phyloP scores from a whole-genome alignment of 2,329 filamentous ascomycete species.

The Xylaria sp. region DNA sequence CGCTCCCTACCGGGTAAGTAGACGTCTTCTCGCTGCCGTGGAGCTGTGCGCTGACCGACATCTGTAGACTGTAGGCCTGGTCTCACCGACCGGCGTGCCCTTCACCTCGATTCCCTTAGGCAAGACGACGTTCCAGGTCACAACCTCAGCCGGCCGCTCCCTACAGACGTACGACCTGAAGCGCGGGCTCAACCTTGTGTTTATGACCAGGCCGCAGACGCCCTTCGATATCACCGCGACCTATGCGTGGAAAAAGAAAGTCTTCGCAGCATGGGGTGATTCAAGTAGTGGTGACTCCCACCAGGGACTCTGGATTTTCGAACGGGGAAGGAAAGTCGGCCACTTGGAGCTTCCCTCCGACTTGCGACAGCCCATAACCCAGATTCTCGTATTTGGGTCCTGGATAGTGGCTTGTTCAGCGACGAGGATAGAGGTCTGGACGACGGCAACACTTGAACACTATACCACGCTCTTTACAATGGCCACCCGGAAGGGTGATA shows the following conservation, averaged over 20 bases:
- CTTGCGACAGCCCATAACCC: slow-evolving; percentile 75
- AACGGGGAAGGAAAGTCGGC: slow-evolving; percentile 85
- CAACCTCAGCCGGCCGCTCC: slow-evolving; percentile 88
- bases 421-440: slow-evolving; percentile 89
- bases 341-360: slow-evolving; percentile 77
- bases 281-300: slow-evolving; percentile 58
- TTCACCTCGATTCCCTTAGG: slow-evolving; percentile 91
- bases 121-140: slow-evolving; percentile 96
- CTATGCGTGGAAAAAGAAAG: slow-evolving; percentile 84
- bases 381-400: slow-evolving; percentile 85
- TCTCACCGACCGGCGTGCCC: slow-evolving; percentile 89
- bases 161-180: slow-evolving; percentile 97
- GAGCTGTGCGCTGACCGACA: slow-evolving; percentile 21
- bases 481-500: slow-evolving; percentile 66
- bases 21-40: slow-evolving; percentile 6
- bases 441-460: slow-evolving; percentile 82
- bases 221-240: slow-evolving; percentile 88
- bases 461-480: slow-evolving; percentile 83
- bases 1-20: slow-evolving; percentile 84
- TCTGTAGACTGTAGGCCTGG: slow-evolving; percentile 84
- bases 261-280: slow-evolving; percentile 91
- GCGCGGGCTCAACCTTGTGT: slow-evolving; percentile 89
- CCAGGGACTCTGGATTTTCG: slow-evolving; percentile 88
- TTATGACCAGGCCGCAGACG: slow-evolving; percentile 91
- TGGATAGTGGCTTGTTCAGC: slow-evolving; percentile 87